Evolutionary conservation across 345 rosid species (phyloP).

Genomic region (Hibiscus tridactylites): DNA sequence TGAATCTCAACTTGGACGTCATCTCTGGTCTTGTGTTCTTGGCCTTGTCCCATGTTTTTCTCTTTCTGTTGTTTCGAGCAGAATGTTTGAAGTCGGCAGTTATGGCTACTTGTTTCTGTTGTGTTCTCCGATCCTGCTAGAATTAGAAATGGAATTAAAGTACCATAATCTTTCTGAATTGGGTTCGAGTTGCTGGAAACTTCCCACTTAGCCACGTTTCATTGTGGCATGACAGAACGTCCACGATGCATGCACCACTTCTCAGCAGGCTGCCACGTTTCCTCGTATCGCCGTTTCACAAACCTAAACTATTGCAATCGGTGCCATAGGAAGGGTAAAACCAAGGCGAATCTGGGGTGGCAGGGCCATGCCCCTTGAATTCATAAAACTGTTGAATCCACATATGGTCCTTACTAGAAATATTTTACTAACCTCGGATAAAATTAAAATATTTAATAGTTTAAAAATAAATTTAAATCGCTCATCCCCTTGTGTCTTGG

Average conservation of each 20-base stretch:
- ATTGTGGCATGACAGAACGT: background rate
- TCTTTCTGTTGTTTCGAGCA: background rate
- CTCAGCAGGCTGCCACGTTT: background rate
- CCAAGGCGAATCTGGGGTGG: too few relatives aligned
- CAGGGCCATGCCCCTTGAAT: too few relatives aligned
- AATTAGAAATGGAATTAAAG: background rate
- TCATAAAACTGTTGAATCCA: too few relatives aligned
- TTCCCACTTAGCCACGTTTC: background rate
- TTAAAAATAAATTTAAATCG: too few relatives aligned
- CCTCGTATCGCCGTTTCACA: too few relatives aligned
- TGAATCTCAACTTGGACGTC: constrained; percentile 32
- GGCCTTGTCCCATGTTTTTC: constrained; percentile 31
- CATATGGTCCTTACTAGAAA: too few relatives aligned
- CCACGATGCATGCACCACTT: background rate
- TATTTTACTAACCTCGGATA: too few relatives aligned
- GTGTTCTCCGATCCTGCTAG: background rate
- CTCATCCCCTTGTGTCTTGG: too few relatives aligned
- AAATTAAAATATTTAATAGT: too few relatives aligned
- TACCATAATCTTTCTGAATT: background rate
- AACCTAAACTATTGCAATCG: too few relatives aligned
- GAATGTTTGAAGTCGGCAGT: background rate
- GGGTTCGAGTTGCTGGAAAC: background rate
- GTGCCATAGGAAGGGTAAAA: too few relatives aligned
- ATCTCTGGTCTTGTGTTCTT: constrained; percentile 29
- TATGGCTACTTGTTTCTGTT: background rate